A percentile compares a stretch with the other conserved stretches of the same genome.
These are phyloP conservation scores for Tirmania nivea DNA, from an alignment of 495 filamentous ascomycete genomes.

Conservation along the genomic window DNA sequence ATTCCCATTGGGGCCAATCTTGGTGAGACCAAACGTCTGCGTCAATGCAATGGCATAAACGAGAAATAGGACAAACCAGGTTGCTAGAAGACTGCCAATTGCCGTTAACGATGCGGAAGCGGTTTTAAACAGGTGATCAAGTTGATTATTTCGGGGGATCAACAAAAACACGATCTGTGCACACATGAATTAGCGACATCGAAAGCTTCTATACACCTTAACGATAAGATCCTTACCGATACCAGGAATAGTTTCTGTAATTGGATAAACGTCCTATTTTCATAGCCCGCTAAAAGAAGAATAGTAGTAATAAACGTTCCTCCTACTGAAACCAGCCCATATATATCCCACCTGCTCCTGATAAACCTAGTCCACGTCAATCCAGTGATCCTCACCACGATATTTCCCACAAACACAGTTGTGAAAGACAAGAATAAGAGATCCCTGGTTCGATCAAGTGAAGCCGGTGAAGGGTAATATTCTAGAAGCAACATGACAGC, in stretches of 20 bases:
- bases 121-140: constrained; percentile 98
- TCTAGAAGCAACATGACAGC: constrained; percentile 65
- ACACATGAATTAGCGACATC: background rate
- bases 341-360: constrained; percentile 88
- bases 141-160: constrained; percentile 88
- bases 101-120: constrained; percentile 83
- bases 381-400: constrained; percentile 64
- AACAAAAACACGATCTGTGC: constrained; percentile 57
- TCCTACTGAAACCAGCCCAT: constrained; percentile 62
- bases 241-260: constrained; percentile 89
- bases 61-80: constrained; percentile 91
- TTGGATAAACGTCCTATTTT: constrained; percentile 41
- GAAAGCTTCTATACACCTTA: background rate
- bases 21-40: constrained; percentile 87
- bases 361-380: constrained; percentile 85
- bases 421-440: constrained; percentile 67
- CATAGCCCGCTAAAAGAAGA: constrained; percentile 36
- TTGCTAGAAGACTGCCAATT: constrained; percentile 82
- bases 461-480: constrained; percentile 47
- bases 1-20: constrained; percentile 50
- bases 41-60: constrained; percentile 93
- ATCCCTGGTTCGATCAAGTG: constrained; percentile 48
- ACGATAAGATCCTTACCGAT: constrained; percentile 21
- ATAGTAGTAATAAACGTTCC: constrained; percentile 62
- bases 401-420: constrained; percentile 64